phyloP scores from a whole-genome alignment of 169 alveolate species.

The Cyclospora cayetanensis region DNA sequence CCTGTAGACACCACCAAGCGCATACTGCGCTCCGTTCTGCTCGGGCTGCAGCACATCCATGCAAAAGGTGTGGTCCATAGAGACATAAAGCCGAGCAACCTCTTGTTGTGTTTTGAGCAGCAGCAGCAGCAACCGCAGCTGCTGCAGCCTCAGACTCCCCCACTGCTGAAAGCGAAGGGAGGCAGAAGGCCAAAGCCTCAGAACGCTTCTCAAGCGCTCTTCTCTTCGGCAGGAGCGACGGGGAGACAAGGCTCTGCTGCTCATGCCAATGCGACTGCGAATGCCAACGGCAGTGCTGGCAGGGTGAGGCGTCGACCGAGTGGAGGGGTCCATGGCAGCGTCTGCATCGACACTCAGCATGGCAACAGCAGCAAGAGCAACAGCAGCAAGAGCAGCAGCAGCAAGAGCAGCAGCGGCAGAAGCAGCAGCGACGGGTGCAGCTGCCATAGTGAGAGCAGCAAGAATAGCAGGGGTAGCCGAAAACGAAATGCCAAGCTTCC shows the following conservation, averaged over 20 bases:
- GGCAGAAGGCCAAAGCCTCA: too few relatives aligned
- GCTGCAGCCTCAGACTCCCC: too few relatives aligned
- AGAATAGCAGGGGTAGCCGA: background rate
- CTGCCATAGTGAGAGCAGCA: background rate
- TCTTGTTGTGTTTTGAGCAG: too few relatives aligned
- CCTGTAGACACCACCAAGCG: too few relatives aligned
- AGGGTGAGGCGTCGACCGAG: background rate
- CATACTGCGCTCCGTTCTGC: too few relatives aligned
- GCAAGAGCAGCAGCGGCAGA: background rate
- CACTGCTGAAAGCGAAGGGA: too few relatives aligned
- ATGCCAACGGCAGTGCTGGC: background rate
- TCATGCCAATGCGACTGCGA: background rate
- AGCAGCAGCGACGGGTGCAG: constrained; percentile 12
- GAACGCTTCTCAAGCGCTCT: background rate
- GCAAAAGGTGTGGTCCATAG: constrained; percentile 1
- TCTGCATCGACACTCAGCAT: background rate
- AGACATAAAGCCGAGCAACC: background rate
- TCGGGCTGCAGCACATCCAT: too few relatives aligned
- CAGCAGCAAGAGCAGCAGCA: background rate
- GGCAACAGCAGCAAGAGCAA: too few relatives aligned
- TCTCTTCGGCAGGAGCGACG: background rate
- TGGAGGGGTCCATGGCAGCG: too few relatives aligned
- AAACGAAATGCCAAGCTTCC: too few relatives aligned
- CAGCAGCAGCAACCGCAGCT: too few relatives aligned
- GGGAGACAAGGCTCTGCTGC: background rate